Evolutionary conservation across 352 stramenopile species (phyloP).

Genomic region (Phytophthora tentaculata): DNA sequence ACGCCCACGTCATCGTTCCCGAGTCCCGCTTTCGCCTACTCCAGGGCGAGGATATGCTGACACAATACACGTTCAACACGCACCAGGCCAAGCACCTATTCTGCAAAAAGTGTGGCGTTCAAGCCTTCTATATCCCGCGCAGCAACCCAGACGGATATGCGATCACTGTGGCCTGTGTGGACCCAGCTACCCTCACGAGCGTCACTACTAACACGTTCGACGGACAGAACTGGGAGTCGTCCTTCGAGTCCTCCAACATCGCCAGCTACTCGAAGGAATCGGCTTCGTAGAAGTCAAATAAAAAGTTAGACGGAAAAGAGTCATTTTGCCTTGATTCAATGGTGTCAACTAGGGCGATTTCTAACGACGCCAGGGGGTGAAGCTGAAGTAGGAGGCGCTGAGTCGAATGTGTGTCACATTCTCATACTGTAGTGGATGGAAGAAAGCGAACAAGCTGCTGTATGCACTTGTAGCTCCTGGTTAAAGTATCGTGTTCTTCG

Average conservation of each 20-base stretch:
- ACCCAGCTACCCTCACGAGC: slow-evolving; percentile 50
- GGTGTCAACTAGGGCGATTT: neutral
- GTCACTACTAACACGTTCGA: slow-evolving; percentile 75
- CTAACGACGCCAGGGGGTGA: neutral
- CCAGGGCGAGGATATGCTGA: slow-evolving; percentile 51
- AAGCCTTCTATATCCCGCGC: slow-evolving; percentile 83
- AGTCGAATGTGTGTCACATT: slow-evolving; percentile 1
- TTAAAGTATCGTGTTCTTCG: neutral
- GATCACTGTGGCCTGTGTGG: slow-evolving; percentile 77
- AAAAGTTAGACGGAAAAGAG: neutral
- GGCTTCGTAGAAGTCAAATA: neutral
- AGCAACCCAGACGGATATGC: slow-evolving; percentile 83
- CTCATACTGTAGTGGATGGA: neutral
- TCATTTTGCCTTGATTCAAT: neutral
- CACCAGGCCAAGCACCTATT: slow-evolving; percentile 81
- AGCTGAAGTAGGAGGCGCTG: neutral
- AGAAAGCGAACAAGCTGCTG: neutral
- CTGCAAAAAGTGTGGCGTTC: slow-evolving; percentile 79
- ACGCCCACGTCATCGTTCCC: slow-evolving; percentile 76
- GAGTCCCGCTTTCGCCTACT: slow-evolving; percentile 60
- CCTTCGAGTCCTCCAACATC: slow-evolving; percentile 19
- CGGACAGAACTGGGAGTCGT: slow-evolving; percentile 73
- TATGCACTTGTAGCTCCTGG: neutral
- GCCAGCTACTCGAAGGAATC: slow-evolving; percentile 25
- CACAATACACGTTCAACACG: slow-evolving; percentile 87